Evolutionary conservation across 2,329 filamentous ascomycete species (phyloP).

Genomic region (Achaetomium macrosporum): DNA sequence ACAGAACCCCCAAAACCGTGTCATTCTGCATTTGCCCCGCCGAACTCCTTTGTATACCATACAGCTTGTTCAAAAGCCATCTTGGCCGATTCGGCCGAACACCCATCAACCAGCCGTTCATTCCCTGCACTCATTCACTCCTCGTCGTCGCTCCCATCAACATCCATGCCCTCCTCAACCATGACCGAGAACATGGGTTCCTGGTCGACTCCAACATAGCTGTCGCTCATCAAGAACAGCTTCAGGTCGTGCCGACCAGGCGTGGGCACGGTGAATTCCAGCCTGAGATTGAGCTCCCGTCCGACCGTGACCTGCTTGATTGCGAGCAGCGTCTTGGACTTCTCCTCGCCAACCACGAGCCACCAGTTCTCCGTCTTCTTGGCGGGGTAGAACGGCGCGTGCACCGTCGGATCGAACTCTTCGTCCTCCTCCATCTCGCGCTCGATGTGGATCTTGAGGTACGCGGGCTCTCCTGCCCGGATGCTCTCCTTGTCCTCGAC

Average conservation of each 20-base stretch:
- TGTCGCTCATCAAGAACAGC: conserved; percentile 93
- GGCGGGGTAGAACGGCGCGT: conserved; percentile 88
- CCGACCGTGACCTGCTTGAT: conserved; percentile 93
- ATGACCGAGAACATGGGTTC: conserved; percentile 82
- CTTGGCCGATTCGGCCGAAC: background rate
- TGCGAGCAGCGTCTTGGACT: conserved; percentile 76
- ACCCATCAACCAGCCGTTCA: background rate
- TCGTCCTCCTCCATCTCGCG: conserved; percentile 69
- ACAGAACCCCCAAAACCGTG: conserved; percentile 4
- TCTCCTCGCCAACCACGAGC: conserved; percentile 92
- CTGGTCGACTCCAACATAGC: conserved; percentile 94
- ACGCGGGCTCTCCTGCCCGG: conserved; percentile 71
- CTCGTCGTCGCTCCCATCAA: conserved; percentile 75
- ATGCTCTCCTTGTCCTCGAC: conserved; percentile 76
- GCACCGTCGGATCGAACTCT: conserved; percentile 75
- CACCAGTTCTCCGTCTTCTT: conserved; percentile 99
- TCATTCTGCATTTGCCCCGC: conserved; percentile 12
- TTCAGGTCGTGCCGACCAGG: conserved; percentile 83
- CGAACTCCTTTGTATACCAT: conserved; percentile 10
- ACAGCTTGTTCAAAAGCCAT: conserved; percentile 5
- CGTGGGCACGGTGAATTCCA: conserved; percentile 84
- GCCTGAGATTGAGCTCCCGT: conserved; percentile 65
- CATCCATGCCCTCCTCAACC: conserved; percentile 89
- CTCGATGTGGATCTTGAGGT: conserved; percentile 77
- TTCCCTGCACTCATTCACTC: conserved; percentile 19